A percentile compares a stretch with the other conserved stretches of the same genome.
Conservation (phyloP, 106 monocot genomes). For the Apostasia ramifera region DNA sequence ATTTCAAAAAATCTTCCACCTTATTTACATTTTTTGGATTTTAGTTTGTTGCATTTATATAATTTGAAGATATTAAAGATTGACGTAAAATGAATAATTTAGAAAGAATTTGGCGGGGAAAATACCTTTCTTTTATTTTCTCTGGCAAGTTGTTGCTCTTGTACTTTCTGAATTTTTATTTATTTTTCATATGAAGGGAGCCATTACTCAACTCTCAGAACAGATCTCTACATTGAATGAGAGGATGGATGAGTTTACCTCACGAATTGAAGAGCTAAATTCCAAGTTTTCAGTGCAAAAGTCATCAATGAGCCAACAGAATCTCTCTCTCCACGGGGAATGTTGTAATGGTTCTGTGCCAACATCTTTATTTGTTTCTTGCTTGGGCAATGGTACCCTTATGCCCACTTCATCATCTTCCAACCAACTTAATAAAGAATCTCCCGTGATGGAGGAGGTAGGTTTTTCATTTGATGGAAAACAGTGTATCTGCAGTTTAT, state of each 20-base stretch:
- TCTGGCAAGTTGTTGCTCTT: no score
- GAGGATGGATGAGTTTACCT: slow-evolving; percentile 79
- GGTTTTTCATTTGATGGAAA: background rate
- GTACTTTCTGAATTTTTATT: background rate
- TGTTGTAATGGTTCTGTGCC: slow-evolving; percentile 57
- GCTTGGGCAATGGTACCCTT: slow-evolving; percentile 65
- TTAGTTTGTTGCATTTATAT: no score
- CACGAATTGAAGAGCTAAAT: slow-evolving; percentile 68
- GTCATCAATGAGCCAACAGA: slow-evolving; percentile 56
- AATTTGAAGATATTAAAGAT: no score
- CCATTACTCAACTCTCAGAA: slow-evolving; percentile 65
- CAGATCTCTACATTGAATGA: slow-evolving; percentile 87
- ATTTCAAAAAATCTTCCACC: no score
- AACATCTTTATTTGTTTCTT: slow-evolving; percentile 59
- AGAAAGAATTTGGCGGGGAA: no score
- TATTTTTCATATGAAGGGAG: slow-evolving; percentile 29
- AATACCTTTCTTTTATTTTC: no score
- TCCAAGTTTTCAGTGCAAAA: slow-evolving; percentile 50
- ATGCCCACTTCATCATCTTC: slow-evolving; percentile 68
- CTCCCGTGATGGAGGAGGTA: slow-evolving; percentile 85
- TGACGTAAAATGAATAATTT: no score
- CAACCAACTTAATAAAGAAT: slow-evolving; percentile 62
- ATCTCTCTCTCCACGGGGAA: slow-evolving; percentile 46
- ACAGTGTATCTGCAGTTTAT: background rate
- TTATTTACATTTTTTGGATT: no score